Evolutionary conservation across 768 basidiomycete species (phyloP), one percentile per base, ranked within the genome.

Genomic region (Suillus cothurnatus): DNA sequence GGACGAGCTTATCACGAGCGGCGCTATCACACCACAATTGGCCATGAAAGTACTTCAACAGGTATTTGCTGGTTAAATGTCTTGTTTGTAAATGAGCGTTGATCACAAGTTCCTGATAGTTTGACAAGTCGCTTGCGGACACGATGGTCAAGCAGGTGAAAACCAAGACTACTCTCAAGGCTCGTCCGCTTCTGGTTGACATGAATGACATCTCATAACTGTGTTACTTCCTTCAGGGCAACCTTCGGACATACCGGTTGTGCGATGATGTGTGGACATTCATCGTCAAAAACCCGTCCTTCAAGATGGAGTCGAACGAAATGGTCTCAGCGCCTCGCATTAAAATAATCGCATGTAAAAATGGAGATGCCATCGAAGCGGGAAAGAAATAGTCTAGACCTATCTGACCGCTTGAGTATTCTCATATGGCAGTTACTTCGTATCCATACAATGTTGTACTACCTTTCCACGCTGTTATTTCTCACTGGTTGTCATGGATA

Each of bases 211-310:
- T 57, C 49, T 49, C 4, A 26, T 38, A 62, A 32, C 19, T 55
- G 67, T 72, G 34, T 70, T 31, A 28, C 21, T 2, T 64, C 50
- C 62, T 60, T 15, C 68, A 93, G 94, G 97, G 95, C 21, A 92
- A 96, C 74, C 79, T 99, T 62, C 87, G 92, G 69, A 98, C 95
- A 2, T 99, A 97, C 77, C 88, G 94, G 9, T 84, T 94, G 4
- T 94, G 93, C 76, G 95, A 97, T 79, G 95, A 96, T 73, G 97
- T 99, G 57, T 99, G 97, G 97, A 99, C 97, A 61, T 99, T 99
- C 78, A 93, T 97, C 67, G 92, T 98, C 60, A 93, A 95, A 77
- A 89, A 96, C 70, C 91, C 96, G 11, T 81, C 81, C 19, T 97
- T 99, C 81, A 98, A 98, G 80, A 95, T 99, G 91, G 97, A 99